Base-by-base conservation (phyloP, 371 early-diverging fungal genomes). In the Phascolomyces articulosus region DNA sequence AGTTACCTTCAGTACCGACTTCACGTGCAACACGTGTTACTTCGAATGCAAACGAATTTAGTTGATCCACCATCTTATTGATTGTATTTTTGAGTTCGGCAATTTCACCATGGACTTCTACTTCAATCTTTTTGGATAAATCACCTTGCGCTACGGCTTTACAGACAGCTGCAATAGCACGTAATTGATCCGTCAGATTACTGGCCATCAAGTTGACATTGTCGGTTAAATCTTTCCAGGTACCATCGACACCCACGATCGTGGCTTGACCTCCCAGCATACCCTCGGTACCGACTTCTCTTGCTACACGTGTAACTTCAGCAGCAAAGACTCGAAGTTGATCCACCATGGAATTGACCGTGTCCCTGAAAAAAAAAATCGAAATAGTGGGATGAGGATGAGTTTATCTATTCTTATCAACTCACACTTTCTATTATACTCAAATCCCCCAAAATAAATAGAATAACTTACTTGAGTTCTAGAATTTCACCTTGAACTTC, bases 181-280 rank as follows among this genome's bases (percentile, higher is more conserved):
- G 66, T 18, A 87, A 83, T 60, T 88, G 88, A n/a, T 78, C 72
- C 13, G 88, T 87, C 18, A 87, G 63, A 49, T 87, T 87, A 57
- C 75, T 62, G 0, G 88, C 88, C 88, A 87, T 87, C 23, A 78
- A 75, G 57, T 87, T 87, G 56, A 90, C 87, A 58, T 86, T 89
- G 51, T 86, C 85, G 2, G 91, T 91, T 47, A 91, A 70, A 34
- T 87, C 89, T 59, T 86, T 88, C 91, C 91, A 91, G 0, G 86
- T 88, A 15, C 91, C 91, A 54, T 76, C 87, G 0, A 89, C 88
- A 28, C 78, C 86, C 27, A 81, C 70, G 2, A 90, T 87, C 2
- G 58, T 62, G 0, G 84, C 85, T 57, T 85, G 85, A 3, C 82
- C 81, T 27, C 87, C 85, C 0, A 89, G 74, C 23, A 71, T 73